phyloP scores from a whole-genome alignment of 768 basidiomycete species.

The Rossbeevera mucosa region DNA sequence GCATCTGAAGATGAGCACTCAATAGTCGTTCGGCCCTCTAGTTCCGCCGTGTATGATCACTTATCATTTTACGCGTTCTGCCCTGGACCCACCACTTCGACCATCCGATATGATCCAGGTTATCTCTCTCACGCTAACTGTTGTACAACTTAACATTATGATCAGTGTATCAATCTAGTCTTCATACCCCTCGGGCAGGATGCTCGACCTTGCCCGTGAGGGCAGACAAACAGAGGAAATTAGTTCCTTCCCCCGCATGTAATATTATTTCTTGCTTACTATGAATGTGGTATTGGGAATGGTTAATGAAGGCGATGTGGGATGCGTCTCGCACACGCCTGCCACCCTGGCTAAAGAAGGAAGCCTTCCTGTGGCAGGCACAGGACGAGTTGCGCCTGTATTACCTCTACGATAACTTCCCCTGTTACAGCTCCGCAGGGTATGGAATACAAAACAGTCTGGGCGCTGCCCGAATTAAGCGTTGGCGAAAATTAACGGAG shows the following conservation, averaged over 20 bases:
- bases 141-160: slow-evolving; percentile 19
- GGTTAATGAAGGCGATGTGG: slow-evolving; percentile 9
- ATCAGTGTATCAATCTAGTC: slow-evolving; percentile 14
- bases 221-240: not conserved
- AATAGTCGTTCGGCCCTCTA: slow-evolving; percentile 15
- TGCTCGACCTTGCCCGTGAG: not conserved
- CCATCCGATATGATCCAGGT: slow-evolving; percentile 9
- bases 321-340: not conserved
- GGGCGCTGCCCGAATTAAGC: not conserved
- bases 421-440: slow-evolving; percentile 27
- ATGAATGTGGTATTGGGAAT: slow-evolving; percentile 1
- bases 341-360: slow-evolving; percentile 3
- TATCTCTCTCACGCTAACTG: slow-evolving; percentile 2
- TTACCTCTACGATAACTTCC: slow-evolving; percentile 48
- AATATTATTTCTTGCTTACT: slow-evolving; percentile 20
- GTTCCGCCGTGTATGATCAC: slow-evolving; percentile 7
- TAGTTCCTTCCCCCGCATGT: slow-evolving; percentile 3
- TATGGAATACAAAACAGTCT: not conserved
- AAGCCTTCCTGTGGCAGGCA: not conserved
- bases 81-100: slow-evolving; percentile 8
- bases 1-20: slow-evolving; percentile 55
- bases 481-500: no score
- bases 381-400: slow-evolving; percentile 20
- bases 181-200: not conserved
- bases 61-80: slow-evolving; percentile 4